A percentile compares a stretch with the other conserved stretches of the same genome.
Conservation (phyloP, 75 land plant genomes). For the Selaginella moellendorffii region DNA sequence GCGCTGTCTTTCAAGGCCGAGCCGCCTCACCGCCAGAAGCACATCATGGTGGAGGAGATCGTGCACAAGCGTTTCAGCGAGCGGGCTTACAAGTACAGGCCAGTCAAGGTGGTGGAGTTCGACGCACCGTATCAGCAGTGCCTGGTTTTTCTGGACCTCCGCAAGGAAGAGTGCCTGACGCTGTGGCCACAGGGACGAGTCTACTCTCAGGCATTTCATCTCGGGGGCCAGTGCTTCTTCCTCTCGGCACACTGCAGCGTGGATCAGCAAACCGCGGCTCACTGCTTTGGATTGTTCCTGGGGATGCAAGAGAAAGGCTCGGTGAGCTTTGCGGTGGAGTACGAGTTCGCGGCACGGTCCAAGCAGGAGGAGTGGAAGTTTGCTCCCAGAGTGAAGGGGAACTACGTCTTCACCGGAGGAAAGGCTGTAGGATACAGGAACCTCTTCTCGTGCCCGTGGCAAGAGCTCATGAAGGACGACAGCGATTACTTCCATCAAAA, state of each 20-base stretch:
- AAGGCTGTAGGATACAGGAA: constrained; percentile 98
- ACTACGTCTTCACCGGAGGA: constrained; percentile 90
- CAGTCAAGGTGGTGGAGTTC: constrained; percentile 93
- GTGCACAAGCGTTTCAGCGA: constrained; percentile 48
- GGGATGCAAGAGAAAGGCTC: constrained; percentile 99
- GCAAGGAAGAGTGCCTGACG: constrained; percentile 66
- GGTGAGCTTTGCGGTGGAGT: constrained; percentile 83
- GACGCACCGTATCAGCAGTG: constrained; percentile 76
- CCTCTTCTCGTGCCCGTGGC: constrained; percentile 72
- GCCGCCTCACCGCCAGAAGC: constrained; percentile 67
- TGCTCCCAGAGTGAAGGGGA: constrained; percentile 69
- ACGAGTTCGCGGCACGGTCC: constrained; percentile 84
- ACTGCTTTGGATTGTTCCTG: constrained; percentile 88
- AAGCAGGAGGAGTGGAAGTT: constrained; percentile 61
- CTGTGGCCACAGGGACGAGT: constrained; percentile 90
- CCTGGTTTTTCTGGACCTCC: constrained; percentile 80
- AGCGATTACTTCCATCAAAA: constrained; percentile 69
- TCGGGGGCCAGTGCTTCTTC: constrained; percentile 94
- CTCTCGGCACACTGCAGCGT: constrained; percentile 96
- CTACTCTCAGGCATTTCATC: constrained; percentile 94
- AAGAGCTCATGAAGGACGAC: constrained; percentile 73
- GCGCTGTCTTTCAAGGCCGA: constrained; percentile 95
- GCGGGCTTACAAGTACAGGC: constrained; percentile 90
- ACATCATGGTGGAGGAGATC: constrained; percentile 52
- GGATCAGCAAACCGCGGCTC: constrained; percentile 86